A percentile compares a stretch with the other conserved stretches of the same genome.
Conservation (phyloP, 352 stramenopile genomes). For the Globisporangium middletonii region DNA sequence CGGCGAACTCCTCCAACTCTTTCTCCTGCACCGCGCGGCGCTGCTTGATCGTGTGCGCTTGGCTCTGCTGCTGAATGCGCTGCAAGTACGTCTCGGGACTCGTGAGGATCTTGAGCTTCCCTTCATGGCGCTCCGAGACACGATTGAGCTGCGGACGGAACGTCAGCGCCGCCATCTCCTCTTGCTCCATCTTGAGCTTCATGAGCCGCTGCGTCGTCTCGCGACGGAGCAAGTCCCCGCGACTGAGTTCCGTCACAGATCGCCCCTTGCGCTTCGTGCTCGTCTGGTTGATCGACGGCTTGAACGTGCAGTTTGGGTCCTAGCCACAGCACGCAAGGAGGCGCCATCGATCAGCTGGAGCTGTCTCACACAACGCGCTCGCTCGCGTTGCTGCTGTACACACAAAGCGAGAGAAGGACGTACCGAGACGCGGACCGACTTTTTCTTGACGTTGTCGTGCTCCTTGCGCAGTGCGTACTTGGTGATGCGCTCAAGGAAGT, state of each 20-base stretch:
- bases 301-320: slow-evolving; percentile 84
- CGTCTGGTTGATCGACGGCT: slow-evolving; percentile 68
- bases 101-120: slow-evolving; percentile 72
- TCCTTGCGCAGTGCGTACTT: slow-evolving; percentile 75
- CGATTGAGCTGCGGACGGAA: slow-evolving; percentile 76
- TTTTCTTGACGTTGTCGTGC: slow-evolving; percentile 76
- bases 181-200: slow-evolving; percentile 86
- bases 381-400: no score
- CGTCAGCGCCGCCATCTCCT: slow-evolving; percentile 76
- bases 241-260: slow-evolving; percentile 76
- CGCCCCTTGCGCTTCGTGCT: slow-evolving; percentile 57
- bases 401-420: neutral
- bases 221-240: slow-evolving; percentile 62
- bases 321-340: slow-evolving; percentile 9
- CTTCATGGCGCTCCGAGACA: slow-evolving; percentile 55
- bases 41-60: slow-evolving; percentile 67
- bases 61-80: slow-evolving; percentile 72
- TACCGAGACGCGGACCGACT: slow-evolving; percentile 53
- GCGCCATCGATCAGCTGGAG: neutral
- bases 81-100: slow-evolving; percentile 79
- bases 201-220: slow-evolving; percentile 77
- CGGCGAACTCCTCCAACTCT: slow-evolving; percentile 74
- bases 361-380: no score
- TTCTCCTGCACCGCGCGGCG: slow-evolving; percentile 72
- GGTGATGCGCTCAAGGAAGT: slow-evolving; percentile 76